A percentile compares a stretch with the other conserved stretches of the same genome.
These are phyloP conservation scores for Mycena latifolia DNA, from an alignment of 768 basidiomycete species.

Conservation along the genomic window DNA sequence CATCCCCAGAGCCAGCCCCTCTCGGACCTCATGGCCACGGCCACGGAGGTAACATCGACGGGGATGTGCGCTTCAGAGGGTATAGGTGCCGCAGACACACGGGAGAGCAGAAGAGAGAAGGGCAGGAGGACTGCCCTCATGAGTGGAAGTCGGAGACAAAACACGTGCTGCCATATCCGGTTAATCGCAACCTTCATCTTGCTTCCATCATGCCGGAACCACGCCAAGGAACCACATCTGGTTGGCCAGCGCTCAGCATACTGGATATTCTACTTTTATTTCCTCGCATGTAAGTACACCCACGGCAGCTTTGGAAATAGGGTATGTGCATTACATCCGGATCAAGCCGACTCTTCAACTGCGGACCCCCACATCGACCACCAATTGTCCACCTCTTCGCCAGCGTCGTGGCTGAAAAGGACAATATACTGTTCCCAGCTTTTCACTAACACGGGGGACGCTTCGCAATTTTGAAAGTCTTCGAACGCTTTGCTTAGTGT, in stretches of 20 bases:
- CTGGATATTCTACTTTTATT: no score
- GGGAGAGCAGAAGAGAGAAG: conserved; percentile 13
- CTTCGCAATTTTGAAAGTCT: conserved; percentile 21
- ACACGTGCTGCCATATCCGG: conserved; percentile 19
- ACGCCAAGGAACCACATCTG: no score
- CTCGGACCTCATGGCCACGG: conserved; percentile 60
- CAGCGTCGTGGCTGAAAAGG: conserved; percentile 3
- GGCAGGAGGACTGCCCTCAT: conserved; percentile 33
- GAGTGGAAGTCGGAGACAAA: conserved; percentile 1
- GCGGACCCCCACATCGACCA: conserved; percentile 16
- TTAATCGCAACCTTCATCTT: neutral
- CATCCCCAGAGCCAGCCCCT: conserved; percentile 71
- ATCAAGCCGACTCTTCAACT: neutral
- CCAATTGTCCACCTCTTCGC: conserved; percentile 18
- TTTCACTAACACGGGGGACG: conserved; percentile 9
- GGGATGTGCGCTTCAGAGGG: conserved; percentile 39
- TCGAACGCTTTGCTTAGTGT: conserved; percentile 16
- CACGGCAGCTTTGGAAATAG: no score
- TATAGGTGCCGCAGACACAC: conserved; percentile 31
- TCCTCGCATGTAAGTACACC: no score
- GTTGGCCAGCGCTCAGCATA: no score
- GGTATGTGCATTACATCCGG: no score
- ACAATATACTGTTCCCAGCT: conserved; percentile 29
- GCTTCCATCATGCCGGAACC: no score
- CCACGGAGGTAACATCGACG: conserved; percentile 38